phyloP scores from a whole-genome alignment of 2,329 filamentous ascomycete genomes.

The Stenocarpella maydis region DNA sequence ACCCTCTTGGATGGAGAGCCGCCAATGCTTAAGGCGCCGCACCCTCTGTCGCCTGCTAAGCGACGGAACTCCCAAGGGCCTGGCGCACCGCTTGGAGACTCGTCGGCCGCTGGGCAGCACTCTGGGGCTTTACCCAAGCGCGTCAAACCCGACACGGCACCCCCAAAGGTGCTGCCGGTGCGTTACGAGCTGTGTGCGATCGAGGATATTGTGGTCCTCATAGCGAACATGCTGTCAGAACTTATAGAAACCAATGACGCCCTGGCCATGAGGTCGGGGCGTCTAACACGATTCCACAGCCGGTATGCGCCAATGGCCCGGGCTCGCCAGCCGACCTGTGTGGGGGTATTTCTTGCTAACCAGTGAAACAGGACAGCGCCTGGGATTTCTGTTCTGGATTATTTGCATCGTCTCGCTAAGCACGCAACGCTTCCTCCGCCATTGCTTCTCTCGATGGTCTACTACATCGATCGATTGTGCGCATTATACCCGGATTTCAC shows the following conservation, averaged over 20 bases:
- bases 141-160: conserved; percentile 56
- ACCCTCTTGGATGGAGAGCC: conserved; percentile 39
- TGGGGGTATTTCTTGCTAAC: conserved; percentile 39
- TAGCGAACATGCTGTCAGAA: conserved; percentile 95
- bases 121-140: conserved; percentile 57
- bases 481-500: conserved; percentile 93
- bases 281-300: conserved; percentile 93
- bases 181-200: conserved; percentile 84
- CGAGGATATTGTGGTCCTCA: conserved; percentile 87
- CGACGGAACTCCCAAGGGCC: conserved; percentile 54
- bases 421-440: conserved; percentile 94
- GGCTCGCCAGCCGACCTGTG: not conserved
- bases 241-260: conserved; percentile 92
- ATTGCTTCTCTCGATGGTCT: conserved; percentile 97
- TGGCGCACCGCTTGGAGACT: conserved; percentile 35
- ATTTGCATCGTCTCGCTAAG: conserved; percentile 88
- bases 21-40: conserved; percentile 40
- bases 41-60: conserved; percentile 49
- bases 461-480: conserved; percentile 96
- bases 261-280: conserved; percentile 83
- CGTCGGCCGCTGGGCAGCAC: conserved; percentile 33
- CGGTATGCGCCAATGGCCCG: conserved; percentile 62
- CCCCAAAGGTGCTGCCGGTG: conserved; percentile 69
- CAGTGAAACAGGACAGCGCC: conserved; percentile 66
- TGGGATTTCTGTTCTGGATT: conserved; percentile 93